Conservation (phyloP, 202 grass and related monocot genomes). For the Eragrostis tef region DNA sequence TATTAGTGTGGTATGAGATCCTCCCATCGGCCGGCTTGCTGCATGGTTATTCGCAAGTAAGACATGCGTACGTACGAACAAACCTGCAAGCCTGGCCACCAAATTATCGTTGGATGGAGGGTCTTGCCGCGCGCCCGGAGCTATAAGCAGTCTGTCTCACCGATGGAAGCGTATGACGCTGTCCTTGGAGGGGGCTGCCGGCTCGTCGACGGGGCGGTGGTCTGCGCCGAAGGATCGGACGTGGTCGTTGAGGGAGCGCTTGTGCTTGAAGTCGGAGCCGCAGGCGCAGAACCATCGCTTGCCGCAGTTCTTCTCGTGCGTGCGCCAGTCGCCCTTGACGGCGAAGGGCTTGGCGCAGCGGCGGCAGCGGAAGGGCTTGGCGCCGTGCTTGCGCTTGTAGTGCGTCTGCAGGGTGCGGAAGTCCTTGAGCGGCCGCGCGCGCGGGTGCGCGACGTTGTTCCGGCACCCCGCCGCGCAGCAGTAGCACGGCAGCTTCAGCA, state of each 20-base stretch:
- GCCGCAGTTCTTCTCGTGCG: slow-evolving; percentile 99
- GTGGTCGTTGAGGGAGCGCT: slow-evolving; percentile 93
- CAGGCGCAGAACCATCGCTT: slow-evolving; percentile 91
- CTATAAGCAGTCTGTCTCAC: slow-evolving; percentile 21
- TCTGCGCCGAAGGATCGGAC: slow-evolving; percentile 73
- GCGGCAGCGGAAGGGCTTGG: slow-evolving; percentile 80
- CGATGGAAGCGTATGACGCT: slow-evolving; percentile 61
- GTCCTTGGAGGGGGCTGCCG: slow-evolving; percentile 6
- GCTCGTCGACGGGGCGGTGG: slow-evolving; percentile 49
- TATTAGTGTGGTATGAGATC: neutral
- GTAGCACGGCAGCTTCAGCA: slow-evolving; percentile 97
- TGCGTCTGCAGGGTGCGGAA: slow-evolving; percentile 96
- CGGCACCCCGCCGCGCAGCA: slow-evolving; percentile 92
- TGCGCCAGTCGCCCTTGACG: slow-evolving; percentile 97
- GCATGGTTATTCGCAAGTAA: too few relatives aligned
- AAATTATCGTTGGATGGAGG: too few relatives aligned
- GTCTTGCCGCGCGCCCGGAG: neutral
- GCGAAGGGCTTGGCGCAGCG: slow-evolving; percentile 93
- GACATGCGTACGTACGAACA: neutral
- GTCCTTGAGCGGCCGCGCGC: slow-evolving; percentile 84
- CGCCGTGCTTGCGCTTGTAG: slow-evolving; percentile 94
- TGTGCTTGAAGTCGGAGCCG: slow-evolving; percentile 96
- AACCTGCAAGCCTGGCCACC: neutral
- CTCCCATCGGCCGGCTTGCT: neutral
- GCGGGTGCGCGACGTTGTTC: slow-evolving; percentile 81